These are phyloP conservation scores for Termitomyces sp. DNA, from an alignment of 768 basidiomycete genomes.

Conservation along the genomic window DNA sequence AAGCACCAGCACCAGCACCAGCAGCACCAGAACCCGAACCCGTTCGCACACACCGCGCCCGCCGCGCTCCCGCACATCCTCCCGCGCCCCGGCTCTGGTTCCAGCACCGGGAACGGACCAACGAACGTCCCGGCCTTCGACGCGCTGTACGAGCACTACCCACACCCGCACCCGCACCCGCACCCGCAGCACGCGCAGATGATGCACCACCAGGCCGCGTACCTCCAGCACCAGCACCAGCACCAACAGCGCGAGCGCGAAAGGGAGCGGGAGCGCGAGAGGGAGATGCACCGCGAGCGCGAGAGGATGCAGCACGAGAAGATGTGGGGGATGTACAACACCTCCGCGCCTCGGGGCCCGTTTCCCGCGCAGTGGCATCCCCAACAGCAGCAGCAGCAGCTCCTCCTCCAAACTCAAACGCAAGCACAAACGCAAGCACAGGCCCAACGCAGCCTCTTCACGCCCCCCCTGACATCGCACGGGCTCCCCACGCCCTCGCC, in stretches of 20 bases:
- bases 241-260: constrained; percentile 8
- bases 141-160: constrained; percentile 16
- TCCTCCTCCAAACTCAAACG: no score
- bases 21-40: constrained; percentile 1
- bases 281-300: background rate
- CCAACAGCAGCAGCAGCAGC: constrained; percentile 6
- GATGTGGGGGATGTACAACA: constrained; percentile 31
- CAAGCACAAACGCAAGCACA: constrained; percentile 21
- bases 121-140: constrained; percentile 21
- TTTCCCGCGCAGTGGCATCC: constrained; percentile 3
- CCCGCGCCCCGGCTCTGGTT: constrained; percentile 12
- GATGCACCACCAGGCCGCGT: constrained; percentile 10
- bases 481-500: constrained; percentile 24
- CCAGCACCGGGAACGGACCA: no score
- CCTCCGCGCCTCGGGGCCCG: no score
- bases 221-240: constrained; percentile 7
- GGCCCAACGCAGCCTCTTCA: constrained; percentile 35
- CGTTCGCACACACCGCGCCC: constrained; percentile 13
- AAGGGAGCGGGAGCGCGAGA: constrained; percentile 7
- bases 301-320: constrained; percentile 16
- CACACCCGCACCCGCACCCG: constrained; percentile 18
- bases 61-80: constrained; percentile 14
- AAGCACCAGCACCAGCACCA: constrained; percentile 10
- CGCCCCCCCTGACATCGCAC: constrained; percentile 40
- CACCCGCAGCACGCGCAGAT: constrained; percentile 12